Evolutionary conservation across 108 stramenopile genomes (phyloP), one percentile per base, ranked within the genome.

Genomic region (Stephanodiscus triporus): DNA sequence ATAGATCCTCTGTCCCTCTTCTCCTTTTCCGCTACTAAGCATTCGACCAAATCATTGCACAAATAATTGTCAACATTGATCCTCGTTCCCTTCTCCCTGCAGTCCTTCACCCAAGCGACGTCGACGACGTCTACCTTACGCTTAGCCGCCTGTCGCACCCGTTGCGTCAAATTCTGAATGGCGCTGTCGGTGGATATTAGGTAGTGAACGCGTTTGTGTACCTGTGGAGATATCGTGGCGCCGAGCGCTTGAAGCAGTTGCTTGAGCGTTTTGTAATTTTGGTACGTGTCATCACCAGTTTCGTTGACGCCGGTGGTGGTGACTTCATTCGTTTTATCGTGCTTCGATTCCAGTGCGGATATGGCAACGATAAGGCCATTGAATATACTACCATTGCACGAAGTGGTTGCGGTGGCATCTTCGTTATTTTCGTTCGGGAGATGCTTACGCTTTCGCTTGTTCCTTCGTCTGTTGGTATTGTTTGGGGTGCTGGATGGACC

Each of bases 61-160:
- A 73, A 2, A 63, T 80, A 77, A 4, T 34, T 20, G 16, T 26
- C 40, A 9, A 27, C 51, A 42, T 81, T 70, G 5, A 81, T 47
- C 24, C 75, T 37, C 38, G 17, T 51, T 14, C 60, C 40, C 26
- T 38, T 16, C 14, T 57, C 22, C 11, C 56, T 36, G 56, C 88
- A 89, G 9, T 81, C 55, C 50, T 68, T 49, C 16, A 91, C 26
- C 92, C 92, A 94, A 6, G 56, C 71, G 13, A 87, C 71, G 57
- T 82, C 61, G 1, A 91, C 73, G 34, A 94, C 71, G 9, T 87
- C 87, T 20, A 91, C 88, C 20, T 81, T 73, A n/a, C 76, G 72
- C 56, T 87, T 87, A 49, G 76, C n/a, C 6, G 92, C 92, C 72
- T 91, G 90, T 45, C 90, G 85, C 9, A 94, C 83, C n/a, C 92